These are phyloP conservation scores for Moesziomyces antarcticus DNA, from an alignment of 1,284 basidiomycete species.

Conservation along the genomic window DNA sequence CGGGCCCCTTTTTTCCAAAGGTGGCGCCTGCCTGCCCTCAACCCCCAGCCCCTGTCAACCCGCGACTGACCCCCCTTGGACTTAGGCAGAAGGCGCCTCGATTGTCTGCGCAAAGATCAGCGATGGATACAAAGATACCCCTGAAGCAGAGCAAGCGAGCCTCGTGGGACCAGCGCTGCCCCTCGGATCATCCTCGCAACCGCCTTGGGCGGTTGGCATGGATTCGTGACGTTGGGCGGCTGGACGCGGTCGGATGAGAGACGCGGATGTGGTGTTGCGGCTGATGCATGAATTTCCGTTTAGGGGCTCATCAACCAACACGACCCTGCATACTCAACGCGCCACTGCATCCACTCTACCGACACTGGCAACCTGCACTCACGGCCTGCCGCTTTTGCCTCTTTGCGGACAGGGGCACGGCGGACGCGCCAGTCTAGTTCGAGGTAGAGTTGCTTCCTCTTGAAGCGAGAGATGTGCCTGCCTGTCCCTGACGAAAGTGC, in stretches of 20 bases:
- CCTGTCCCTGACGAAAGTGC: neutral
- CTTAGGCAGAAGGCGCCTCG: too few relatives aligned
- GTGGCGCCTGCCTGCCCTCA: neutral
- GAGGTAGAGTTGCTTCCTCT: neutral
- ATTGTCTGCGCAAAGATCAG: neutral
- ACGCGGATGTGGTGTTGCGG: slow-evolving; percentile 1
- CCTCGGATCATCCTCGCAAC: too few relatives aligned
- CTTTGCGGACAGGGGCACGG: too few relatives aligned
- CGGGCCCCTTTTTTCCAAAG: slow-evolving; percentile 1
- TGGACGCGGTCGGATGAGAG: too few relatives aligned
- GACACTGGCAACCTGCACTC: too few relatives aligned
- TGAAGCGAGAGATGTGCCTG: neutral
- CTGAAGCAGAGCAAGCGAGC: neutral
- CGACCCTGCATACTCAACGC: slow-evolving; percentile 26
- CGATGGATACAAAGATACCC: neutral
- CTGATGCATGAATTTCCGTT: slow-evolving; percentile 17
- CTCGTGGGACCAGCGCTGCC: too few relatives aligned
- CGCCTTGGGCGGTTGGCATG: too few relatives aligned
- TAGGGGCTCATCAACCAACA: slow-evolving; percentile 43
- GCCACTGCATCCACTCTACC: neutral
- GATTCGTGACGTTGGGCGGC: too few relatives aligned
- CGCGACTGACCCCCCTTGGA: neutral
- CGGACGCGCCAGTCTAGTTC: too few relatives aligned
- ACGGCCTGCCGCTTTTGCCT: too few relatives aligned
- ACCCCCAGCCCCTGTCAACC: neutral